Base-by-base conservation (phyloP, 768 basidiomycete genomes). In the Pulveroboletus frians region DNA sequence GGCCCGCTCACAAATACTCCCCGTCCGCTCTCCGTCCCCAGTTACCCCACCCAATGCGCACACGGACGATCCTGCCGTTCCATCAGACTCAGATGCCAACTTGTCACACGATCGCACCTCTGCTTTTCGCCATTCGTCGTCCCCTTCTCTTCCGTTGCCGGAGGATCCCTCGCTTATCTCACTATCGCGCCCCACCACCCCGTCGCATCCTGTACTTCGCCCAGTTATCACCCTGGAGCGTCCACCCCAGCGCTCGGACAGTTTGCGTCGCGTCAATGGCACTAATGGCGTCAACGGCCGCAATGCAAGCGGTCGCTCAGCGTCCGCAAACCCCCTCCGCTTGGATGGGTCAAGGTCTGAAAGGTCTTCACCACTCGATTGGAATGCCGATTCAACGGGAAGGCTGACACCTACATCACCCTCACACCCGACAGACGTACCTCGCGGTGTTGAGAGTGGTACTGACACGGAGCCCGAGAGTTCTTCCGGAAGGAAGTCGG, bases 361-460 rank as follows among this genome's bases (percentile, higher is more conserved):
- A 21, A 50, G 55, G 13, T 43, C 65, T 4, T 60, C 65, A 15
- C 55, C 60, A 18, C 39, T 49, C 7, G 56, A 53, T 29, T 56
- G 54, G 53, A 54, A 50, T 38, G 51, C 49, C 20, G 67, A 68
- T 39, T 53, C 58, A 21, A 47, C 49, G 1, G 59, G 56, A 23
- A 31, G 23, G 14, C 47, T 55, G 9, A 56, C 62, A 47, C 79
- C 84, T 13, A 70, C 73, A 3, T 84, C 84, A 0, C 84, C 85
- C 5, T 73, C 78, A 3, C 80, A 83, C 58, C 74, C 69, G 31
- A 79, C 77, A 0, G 86, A 89, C 60, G 85, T 88, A 9, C 88
- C 86, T 48, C 81, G 77, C 43, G 73, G 79, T 11, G 73, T 88
- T 15, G 87, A 88, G 68, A 87, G 84, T 57, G 85, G 80, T 13